phyloP scores from a whole-genome alignment of 495 filamentous ascomycete species.

The Penicillium roqueforti region DNA sequence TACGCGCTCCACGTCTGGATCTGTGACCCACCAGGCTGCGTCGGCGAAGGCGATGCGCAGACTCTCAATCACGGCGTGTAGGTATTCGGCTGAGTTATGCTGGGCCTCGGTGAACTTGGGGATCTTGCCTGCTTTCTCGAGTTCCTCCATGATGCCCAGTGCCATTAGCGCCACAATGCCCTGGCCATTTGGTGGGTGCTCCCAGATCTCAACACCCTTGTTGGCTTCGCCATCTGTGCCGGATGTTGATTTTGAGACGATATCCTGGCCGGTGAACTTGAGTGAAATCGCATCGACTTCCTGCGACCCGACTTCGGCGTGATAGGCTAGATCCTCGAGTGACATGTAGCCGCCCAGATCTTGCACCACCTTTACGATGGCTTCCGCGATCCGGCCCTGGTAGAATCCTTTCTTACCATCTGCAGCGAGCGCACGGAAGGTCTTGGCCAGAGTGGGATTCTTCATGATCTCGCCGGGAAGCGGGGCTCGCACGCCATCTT shows the following conservation, averaged over 20 bases:
- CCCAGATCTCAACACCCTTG: constrained; percentile 80
- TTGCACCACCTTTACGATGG: constrained; percentile 70
- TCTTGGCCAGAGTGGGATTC: constrained; percentile 75
- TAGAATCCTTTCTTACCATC: constrained; percentile 92
- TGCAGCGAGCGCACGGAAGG: constrained; percentile 73
- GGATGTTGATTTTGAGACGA: constrained; percentile 43
- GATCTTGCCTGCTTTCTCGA: constrained; percentile 70
- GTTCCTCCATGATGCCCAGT: constrained; percentile 80
- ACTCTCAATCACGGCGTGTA: constrained; percentile 85
- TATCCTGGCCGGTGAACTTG: constrained; percentile 66
- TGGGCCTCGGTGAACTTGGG: constrained; percentile 61
- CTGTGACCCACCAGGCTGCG: constrained; percentile 82
- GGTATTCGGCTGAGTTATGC: constrained; percentile 74
- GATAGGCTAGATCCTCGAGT: constrained; percentile 73
- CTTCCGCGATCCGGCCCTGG: constrained; percentile 72
- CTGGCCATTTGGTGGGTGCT: constrained; percentile 97
- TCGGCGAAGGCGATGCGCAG: constrained; percentile 93
- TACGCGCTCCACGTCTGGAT: constrained; percentile 65
- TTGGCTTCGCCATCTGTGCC: constrained; percentile 44
- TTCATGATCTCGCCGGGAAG: constrained; percentile 82
- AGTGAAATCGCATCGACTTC: constrained; percentile 76
- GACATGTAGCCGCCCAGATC: constrained; percentile 74
- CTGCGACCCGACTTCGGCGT: constrained; percentile 71
- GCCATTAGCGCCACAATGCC: constrained; percentile 94
- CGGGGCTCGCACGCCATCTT: constrained; percentile 66